A percentile compares a stretch with the other conserved stretches of the same genome.
phyloP scores from a whole-genome alignment of 352 stramenopile genomes.

The Phytophthora niederhauseri region DNA sequence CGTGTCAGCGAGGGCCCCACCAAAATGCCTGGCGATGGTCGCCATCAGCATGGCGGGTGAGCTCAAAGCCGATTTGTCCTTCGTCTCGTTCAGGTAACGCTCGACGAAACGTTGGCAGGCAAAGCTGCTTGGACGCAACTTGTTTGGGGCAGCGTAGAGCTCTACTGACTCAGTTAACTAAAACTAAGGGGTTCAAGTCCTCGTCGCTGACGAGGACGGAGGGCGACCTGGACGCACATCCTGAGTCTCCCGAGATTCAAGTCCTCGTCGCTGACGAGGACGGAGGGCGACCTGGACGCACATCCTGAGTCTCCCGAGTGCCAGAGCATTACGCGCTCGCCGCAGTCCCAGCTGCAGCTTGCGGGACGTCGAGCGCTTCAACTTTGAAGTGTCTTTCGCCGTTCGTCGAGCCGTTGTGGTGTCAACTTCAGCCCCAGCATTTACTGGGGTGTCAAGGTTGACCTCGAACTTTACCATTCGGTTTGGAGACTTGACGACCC shows the following conservation, averaged over 20 bases:
- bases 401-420: constrained; percentile 21
- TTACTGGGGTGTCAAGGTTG: neutral
- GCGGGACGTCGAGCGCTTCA: constrained; percentile 4
- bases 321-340: constrained; percentile 22
- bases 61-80: too few relatives aligned
- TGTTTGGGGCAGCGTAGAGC: neutral
- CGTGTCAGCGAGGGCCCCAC: too few relatives aligned
- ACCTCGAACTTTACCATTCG: neutral
- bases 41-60: too few relatives aligned
- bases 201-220: neutral
- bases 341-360: constrained; percentile 23
- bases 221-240: constrained; percentile 1
- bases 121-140: neutral
- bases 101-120: neutral
- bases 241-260: constrained; percentile 11
- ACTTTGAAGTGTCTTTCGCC: constrained; percentile 15
- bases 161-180: neutral
- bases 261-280: neutral
- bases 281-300: neutral
- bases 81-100: neutral
- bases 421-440: neutral
- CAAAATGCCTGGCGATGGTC: too few relatives aligned
- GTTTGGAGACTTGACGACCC: constrained; percentile 7
- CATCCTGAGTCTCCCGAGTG: constrained; percentile 12
- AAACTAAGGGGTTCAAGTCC: neutral